These are phyloP conservation scores for Hymenoscyphus salicellus DNA, from an alignment of 2,329 filamentous ascomycete genomes.

Conservation along the genomic window DNA sequence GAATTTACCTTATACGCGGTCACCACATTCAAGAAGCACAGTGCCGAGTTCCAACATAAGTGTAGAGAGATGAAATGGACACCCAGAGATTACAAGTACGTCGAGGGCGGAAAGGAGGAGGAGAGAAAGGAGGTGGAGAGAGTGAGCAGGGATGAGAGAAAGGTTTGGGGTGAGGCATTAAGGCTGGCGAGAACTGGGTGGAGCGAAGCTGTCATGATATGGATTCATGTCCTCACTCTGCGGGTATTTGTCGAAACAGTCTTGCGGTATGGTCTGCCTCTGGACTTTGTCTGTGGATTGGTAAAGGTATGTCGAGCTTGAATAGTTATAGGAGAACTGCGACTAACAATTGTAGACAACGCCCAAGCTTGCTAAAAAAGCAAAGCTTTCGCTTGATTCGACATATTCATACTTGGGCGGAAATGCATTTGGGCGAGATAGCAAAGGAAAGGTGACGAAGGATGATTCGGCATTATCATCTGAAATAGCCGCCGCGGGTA, in stretches of 20 bases:
- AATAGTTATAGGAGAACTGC: neutral
- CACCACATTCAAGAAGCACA: conserved; percentile 89
- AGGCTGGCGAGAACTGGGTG: conserved; percentile 86
- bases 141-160: conserved; percentile 79
- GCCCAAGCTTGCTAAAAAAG: conserved; percentile 76
- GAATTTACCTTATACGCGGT: conserved; percentile 88
- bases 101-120: conserved; percentile 83
- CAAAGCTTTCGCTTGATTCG: conserved; percentile 73
- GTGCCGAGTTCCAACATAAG: conserved; percentile 84
- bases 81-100: conserved; percentile 89
- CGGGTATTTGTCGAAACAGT: conserved; percentile 97
- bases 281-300: conserved; percentile 83
- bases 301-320: conserved; percentile 65
- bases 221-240: conserved; percentile 87
- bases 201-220: conserved; percentile 93
- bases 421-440: conserved; percentile 90
- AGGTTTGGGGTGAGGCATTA: conserved; percentile 88
- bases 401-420: conserved; percentile 90
- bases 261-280: conserved; percentile 86
- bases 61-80: conserved; percentile 92
- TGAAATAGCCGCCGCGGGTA: conserved; percentile 77
- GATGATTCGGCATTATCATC: conserved; percentile 77
- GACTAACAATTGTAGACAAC: conserved; percentile 59
- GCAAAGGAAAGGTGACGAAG: conserved; percentile 86
- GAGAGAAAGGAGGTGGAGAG: conserved; percentile 84